phyloP scores from a whole-genome alignment of 805 yeast species.

The Yamadazyma sp. region DNA sequence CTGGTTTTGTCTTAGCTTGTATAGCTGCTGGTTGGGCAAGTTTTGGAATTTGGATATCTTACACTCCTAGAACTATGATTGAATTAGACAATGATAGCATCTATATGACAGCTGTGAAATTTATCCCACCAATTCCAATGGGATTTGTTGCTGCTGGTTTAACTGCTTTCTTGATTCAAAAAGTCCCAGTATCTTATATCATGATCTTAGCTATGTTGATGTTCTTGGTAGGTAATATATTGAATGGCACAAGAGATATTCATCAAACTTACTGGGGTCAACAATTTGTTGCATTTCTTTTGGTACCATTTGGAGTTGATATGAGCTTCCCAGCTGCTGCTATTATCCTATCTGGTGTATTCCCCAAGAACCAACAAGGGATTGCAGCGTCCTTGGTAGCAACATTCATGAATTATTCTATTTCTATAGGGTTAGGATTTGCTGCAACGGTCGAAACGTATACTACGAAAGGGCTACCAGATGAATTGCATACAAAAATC shows the following conservation, averaged over 20 bases:
- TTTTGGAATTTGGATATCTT: slow-evolving; percentile 68
- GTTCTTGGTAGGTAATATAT: slow-evolving; percentile 48
- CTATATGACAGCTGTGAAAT: slow-evolving; percentile 26
- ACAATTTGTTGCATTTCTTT: slow-evolving; percentile 50
- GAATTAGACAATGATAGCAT: slow-evolving; percentile 5
- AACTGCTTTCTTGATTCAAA: slow-evolving; percentile 46
- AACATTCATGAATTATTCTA: slow-evolving; percentile 71
- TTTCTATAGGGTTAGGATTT: slow-evolving; percentile 31
- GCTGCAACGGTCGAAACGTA: slow-evolving; percentile 33
- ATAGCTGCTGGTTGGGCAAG: slow-evolving; percentile 71
- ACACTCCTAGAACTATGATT: slow-evolving; percentile 47
- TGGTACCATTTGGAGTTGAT: slow-evolving; percentile 72
- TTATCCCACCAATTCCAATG: slow-evolving; percentile 32
- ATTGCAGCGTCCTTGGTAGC: slow-evolving; percentile 72
- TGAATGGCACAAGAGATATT: slow-evolving; percentile 55
- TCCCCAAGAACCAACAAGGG: slow-evolving; percentile 67
- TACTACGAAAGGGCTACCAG: slow-evolving; percentile 14
- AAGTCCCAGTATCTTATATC: slow-evolving; percentile 46
- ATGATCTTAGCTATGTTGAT: slow-evolving; percentile 50
- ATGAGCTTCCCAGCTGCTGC: slow-evolving; percentile 74
- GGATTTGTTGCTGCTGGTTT: slow-evolving; percentile 56
- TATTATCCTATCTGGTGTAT: slow-evolving; percentile 50
- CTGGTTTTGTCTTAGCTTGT: slow-evolving; percentile 47
- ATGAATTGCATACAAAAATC: slow-evolving; percentile 2
- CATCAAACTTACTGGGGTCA: slow-evolving; percentile 60